Base-by-base conservation (phyloP, 805 yeast species). In the Schwanniomyces polymorphus region DNA sequence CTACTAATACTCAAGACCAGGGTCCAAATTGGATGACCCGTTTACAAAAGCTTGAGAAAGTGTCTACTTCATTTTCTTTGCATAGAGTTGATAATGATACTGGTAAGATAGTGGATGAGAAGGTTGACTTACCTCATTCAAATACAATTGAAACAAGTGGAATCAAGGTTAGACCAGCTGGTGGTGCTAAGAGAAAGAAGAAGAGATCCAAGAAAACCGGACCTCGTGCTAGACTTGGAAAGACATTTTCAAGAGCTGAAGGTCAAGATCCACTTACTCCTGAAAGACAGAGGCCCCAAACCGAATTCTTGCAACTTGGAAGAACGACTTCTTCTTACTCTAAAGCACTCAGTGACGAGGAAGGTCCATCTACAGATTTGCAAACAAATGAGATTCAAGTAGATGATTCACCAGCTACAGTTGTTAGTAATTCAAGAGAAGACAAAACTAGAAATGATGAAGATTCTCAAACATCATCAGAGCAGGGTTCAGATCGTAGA, bases 21-120 rank as follows among this genome's bases (percentile, higher is more conserved):
- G 77, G 79, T 17, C 75, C 85, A 7, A 74, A 86, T 26, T 88
- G 97, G 97, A 81, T 91, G 73, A 78, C 84, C 45, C 83, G 97
- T 65, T 76, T 92, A 56, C 97, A 96, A 27, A 80, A 86, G 38
- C 71, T 89, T 63, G 94, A 86, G 44, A 80, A 79, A 45, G 70
- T 75, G 11, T 87, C 91, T 7, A 79, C 91, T 26, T 82, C 94
- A 0, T 83, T 88, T 55, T 89, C 97, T 1, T 76, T 91, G 51
- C 91, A 86, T 49, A 79, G 96, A 58, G 80, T 90, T 39, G 97
- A 90, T 60, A 88, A 96, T 12, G 39, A 37, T 37, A 54, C 26
- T 47, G 54, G 52, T 10, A 49, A 56, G 5, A 38, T 39, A n/a
- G 57, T 43, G 3, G 54, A 51, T 12, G 53, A 44, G 46, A 60